Evolutionary conservation across 1,284 basidiomycete genomes (phyloP).

Genomic region (Prillingera fragicola): DNA sequence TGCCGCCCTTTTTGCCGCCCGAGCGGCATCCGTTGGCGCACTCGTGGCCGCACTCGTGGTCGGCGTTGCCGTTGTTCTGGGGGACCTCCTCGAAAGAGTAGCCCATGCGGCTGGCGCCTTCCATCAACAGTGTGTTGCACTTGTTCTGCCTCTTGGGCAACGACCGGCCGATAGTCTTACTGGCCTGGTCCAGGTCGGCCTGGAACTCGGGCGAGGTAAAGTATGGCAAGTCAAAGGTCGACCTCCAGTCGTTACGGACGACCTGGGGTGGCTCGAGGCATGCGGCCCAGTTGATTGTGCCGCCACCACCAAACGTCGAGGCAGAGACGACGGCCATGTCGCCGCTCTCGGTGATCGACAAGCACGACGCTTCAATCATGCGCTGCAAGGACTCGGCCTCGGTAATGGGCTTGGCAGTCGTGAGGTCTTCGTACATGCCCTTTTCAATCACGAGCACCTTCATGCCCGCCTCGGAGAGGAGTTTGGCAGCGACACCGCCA

Average conservation of each 20-base stretch:
- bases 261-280: not conserved
- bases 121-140: not conserved
- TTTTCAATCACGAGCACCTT: not conserved
- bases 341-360: not conserved
- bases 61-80: not conserved
- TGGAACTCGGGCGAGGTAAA: not conserved
- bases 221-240: not conserved
- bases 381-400: not conserved
- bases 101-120: not conserved
- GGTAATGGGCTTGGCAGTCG: not conserved
- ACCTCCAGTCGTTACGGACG: not conserved
- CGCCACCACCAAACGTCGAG: not conserved
- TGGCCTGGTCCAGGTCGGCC: not conserved
- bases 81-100: not conserved
- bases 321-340: not conserved
- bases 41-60: not conserved
- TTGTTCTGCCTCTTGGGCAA: not conserved
- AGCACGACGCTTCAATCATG: not conserved
- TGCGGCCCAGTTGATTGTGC: not conserved
- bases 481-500: not conserved
- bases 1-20: not conserved
- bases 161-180: not conserved
- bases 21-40: not conserved
- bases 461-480: not conserved
- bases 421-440: not conserved